Conservation (phyloP, 257 asterid species). For the Solanum chilense region DNA sequence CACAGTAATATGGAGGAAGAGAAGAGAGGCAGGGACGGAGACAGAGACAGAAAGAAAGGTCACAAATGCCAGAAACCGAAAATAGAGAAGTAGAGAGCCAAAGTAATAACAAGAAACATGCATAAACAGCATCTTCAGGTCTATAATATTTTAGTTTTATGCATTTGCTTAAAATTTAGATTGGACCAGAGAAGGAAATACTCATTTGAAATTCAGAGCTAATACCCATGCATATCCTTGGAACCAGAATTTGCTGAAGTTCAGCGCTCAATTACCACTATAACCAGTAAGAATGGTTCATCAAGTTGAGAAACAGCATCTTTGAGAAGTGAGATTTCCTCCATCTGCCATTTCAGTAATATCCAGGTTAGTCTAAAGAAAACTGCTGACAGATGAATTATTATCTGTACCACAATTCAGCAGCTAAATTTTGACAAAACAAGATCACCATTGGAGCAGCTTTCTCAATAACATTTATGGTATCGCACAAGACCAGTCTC, state of each 20-base stretch:
- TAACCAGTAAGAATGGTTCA: slow-evolving; percentile 95
- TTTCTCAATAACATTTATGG: slow-evolving; percentile 48
- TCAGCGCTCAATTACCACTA: slow-evolving; percentile 99
- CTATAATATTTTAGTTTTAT: not conserved
- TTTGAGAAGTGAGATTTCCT: slow-evolving; percentile 89
- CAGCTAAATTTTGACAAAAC: slow-evolving; percentile 53
- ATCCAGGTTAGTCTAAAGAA: slow-evolving; percentile 17
- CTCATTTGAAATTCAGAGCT: slow-evolving; percentile 76
- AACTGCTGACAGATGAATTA: slow-evolving; percentile 8
- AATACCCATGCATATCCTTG: slow-evolving; percentile 92
- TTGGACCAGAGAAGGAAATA: slow-evolving; percentile 30
- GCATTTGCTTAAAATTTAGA: slow-evolving; percentile 6
- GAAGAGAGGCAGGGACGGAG: not conserved
- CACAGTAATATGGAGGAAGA: not conserved
- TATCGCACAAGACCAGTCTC: slow-evolving; percentile 53
- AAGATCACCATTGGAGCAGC: slow-evolving; percentile 95
- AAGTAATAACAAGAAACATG: not conserved
- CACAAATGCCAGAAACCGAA: not conserved
- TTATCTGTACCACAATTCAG: slow-evolving; percentile 19
- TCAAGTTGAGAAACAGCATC: slow-evolving; percentile 98
- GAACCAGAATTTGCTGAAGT: slow-evolving; percentile 99
- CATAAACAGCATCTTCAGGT: not conserved
- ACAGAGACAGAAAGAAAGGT: not conserved
- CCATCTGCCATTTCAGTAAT: slow-evolving; percentile 66
- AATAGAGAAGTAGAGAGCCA: not conserved